A percentile compares a stretch with the other conserved stretches of the same genome.
These are phyloP conservation scores for Talaromyces piceae DNA, from an alignment of 2,329 filamentous ascomycete species.

Conservation along the genomic window DNA sequence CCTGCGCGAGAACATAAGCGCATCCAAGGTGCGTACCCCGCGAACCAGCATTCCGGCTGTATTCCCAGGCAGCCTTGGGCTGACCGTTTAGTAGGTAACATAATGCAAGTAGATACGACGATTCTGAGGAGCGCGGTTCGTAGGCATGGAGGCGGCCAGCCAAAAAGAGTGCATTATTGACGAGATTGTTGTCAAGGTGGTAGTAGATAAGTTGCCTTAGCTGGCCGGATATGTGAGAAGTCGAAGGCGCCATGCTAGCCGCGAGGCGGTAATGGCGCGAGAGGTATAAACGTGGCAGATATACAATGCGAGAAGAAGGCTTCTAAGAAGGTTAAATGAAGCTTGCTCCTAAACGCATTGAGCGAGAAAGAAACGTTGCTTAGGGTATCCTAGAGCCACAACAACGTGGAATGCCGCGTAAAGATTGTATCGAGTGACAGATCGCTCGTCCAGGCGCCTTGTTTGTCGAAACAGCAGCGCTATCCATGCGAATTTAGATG, in stretches of 20 bases:
- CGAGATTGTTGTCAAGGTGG: constrained; percentile 79
- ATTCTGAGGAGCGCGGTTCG: constrained; percentile 72
- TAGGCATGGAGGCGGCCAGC: constrained; percentile 79
- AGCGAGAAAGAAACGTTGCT: constrained; percentile 1
- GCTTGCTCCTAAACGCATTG: constrained; percentile 7
- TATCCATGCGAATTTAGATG: constrained; percentile 9
- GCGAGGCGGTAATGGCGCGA: not conserved
- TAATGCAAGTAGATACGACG: constrained; percentile 72
- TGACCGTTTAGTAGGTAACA: constrained; percentile 79
- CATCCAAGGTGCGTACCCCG: constrained; percentile 75
- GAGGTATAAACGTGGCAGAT: not conserved
- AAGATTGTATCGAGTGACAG: not conserved
- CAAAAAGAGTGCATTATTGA: constrained; percentile 88
- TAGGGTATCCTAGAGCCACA: not conserved
- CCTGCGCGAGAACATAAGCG: constrained; percentile 84
- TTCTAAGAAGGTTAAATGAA: constrained; percentile 2
- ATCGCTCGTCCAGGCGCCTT: not conserved
- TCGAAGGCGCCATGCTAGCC: constrained; percentile 48
- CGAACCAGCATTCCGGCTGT: constrained; percentile 62
- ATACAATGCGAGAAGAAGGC: not conserved
- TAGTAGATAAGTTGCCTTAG: constrained; percentile 61
- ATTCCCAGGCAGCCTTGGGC: constrained; percentile 77
- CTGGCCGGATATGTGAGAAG: constrained; percentile 50
- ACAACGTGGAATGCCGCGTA: not conserved
- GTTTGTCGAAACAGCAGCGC: constrained; percentile 1